These are phyloP conservation scores for Trametes cubensis DNA, from an alignment of 768 basidiomycete species.

Conservation along the genomic window DNA sequence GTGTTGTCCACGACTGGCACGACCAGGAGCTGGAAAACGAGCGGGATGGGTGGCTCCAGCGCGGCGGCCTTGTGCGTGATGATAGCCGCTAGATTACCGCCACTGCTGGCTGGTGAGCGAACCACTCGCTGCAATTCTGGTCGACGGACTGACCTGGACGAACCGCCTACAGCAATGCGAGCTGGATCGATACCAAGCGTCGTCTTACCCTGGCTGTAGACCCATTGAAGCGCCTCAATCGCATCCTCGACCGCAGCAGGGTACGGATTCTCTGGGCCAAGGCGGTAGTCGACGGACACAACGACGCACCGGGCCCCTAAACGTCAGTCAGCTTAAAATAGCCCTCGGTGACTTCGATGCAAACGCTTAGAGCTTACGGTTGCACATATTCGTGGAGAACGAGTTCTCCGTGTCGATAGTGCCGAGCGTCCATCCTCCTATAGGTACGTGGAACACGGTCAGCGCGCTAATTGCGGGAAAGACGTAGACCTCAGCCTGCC, in stretches of 20 bases:
- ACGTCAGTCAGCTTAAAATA: background rate
- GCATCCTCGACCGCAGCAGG: slow-evolving; percentile 75
- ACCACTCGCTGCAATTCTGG: background rate
- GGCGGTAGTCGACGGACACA: slow-evolving; percentile 68
- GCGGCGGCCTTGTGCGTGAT: slow-evolving; percentile 63
- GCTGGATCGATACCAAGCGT: slow-evolving; percentile 51
- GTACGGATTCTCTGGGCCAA: slow-evolving; percentile 71
- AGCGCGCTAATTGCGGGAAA: background rate
- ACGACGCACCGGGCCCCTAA: slow-evolving; percentile 64
- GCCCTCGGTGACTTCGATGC: slow-evolving; percentile 7
- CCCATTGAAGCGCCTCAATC: slow-evolving; percentile 67
- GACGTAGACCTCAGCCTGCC: slow-evolving; percentile 42
- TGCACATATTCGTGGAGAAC: slow-evolving; percentile 63
- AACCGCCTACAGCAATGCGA: slow-evolving; percentile 72
- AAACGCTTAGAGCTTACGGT: slow-evolving; percentile 41
- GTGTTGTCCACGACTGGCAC: slow-evolving; percentile 80
- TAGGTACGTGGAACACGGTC: slow-evolving; percentile 27
- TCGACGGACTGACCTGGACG: slow-evolving; percentile 53
- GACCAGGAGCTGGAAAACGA: slow-evolving; percentile 64
- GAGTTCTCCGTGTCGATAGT: slow-evolving; percentile 61
- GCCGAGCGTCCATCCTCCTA: slow-evolving; percentile 80
- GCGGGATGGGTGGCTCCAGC: slow-evolving; percentile 49
- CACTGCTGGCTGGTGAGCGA: slow-evolving; percentile 42
- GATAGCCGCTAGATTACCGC: slow-evolving; percentile 71
- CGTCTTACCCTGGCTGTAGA: slow-evolving; percentile 48